Conservation (phyloP, 768 basidiomycete species). For the Suillus brevipes region DNA sequence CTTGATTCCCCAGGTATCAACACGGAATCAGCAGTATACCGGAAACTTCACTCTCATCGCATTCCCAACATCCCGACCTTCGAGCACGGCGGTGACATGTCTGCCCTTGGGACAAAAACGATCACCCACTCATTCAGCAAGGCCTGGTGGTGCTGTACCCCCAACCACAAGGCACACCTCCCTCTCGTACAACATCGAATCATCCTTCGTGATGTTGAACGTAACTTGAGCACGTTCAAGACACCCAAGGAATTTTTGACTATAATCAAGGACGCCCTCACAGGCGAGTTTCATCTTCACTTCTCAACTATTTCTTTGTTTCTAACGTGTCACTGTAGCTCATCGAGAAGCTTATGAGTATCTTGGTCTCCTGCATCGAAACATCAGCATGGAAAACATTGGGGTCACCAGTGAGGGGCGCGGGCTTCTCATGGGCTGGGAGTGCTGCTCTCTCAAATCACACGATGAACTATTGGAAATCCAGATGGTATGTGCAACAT, state of each 20-base stretch:
- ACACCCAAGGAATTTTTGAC: neutral
- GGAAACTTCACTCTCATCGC: conserved; percentile 14
- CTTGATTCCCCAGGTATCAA: conserved; percentile 6
- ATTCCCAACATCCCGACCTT: conserved; percentile 29
- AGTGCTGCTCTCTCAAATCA: conserved; percentile 8
- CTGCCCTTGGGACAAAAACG: conserved; percentile 5
- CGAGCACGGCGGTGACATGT: conserved; percentile 33
- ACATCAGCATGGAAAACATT: conserved; percentile 26
- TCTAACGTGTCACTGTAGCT: conserved; percentile 10
- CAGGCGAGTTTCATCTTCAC: neutral
- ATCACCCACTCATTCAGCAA: conserved; percentile 11
- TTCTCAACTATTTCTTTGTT: neutral
- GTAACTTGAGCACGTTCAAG: neutral
- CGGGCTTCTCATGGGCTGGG: conserved; percentile 28
- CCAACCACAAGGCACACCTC: no score
- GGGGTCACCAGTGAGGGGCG: conserved; percentile 14
- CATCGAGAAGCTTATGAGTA: conserved; percentile 18
- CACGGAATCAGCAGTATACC: conserved; percentile 25
- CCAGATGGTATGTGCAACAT: neutral
- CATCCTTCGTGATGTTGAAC: conserved; percentile 2
- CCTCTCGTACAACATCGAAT: conserved; percentile 1
- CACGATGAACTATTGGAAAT: neutral
- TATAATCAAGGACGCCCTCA: neutral
- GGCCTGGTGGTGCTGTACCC: neutral
- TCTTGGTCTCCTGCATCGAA: conserved; percentile 23